A percentile compares a stretch with the other conserved stretches of the same genome.
Evolutionary conservation across 2,329 filamentous ascomycete species (phyloP).

Genomic region (Colletotrichum sp.): DNA sequence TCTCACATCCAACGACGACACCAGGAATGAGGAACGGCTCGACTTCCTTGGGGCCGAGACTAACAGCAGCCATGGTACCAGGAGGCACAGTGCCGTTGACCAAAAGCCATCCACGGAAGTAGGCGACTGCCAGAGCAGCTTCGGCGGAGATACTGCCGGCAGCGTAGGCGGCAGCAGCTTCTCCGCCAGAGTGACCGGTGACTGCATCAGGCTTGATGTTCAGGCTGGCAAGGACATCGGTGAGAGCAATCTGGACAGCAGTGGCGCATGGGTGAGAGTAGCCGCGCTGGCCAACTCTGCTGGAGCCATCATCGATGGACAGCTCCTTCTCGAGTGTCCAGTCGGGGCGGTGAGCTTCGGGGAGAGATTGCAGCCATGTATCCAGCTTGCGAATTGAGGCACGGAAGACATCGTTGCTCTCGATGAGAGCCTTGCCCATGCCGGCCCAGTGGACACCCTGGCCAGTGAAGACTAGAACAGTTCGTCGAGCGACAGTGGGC

Average conservation of each 20-base stretch:
- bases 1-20: slow-evolving; percentile 33
- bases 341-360: slow-evolving; percentile 19
- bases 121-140: slow-evolving; percentile 43
- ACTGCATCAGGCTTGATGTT: slow-evolving; percentile 37
- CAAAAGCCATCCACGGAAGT: slow-evolving; percentile 38
- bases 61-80: slow-evolving; percentile 46
- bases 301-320: slow-evolving; percentile 24
- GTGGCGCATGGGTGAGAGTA: slow-evolving; percentile 33
- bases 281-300: slow-evolving; percentile 28
- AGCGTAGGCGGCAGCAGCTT: slow-evolving; percentile 51
- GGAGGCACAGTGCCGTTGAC: slow-evolving; percentile 24
- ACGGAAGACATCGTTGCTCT: slow-evolving; percentile 2
- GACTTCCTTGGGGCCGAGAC: slow-evolving; percentile 35
- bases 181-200: slow-evolving; percentile 48
- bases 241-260: slow-evolving; percentile 42
- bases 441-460: slow-evolving; percentile 24
- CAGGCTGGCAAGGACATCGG: slow-evolving; percentile 38
- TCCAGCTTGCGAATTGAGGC: slow-evolving; percentile 21
- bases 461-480: slow-evolving; percentile 23
- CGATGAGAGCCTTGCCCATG: slow-evolving; percentile 19
- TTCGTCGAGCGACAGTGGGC: not conserved
- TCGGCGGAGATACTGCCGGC: slow-evolving; percentile 36
- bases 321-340: slow-evolving; percentile 27
- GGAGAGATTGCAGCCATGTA: slow-evolving; percentile 1
- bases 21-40: slow-evolving; percentile 28